Evolutionary conservation across 495 filamentous ascomycete species (phyloP), one percentile per base, ranked within the genome.

Genomic region (Emericellopsis terricola): DNA sequence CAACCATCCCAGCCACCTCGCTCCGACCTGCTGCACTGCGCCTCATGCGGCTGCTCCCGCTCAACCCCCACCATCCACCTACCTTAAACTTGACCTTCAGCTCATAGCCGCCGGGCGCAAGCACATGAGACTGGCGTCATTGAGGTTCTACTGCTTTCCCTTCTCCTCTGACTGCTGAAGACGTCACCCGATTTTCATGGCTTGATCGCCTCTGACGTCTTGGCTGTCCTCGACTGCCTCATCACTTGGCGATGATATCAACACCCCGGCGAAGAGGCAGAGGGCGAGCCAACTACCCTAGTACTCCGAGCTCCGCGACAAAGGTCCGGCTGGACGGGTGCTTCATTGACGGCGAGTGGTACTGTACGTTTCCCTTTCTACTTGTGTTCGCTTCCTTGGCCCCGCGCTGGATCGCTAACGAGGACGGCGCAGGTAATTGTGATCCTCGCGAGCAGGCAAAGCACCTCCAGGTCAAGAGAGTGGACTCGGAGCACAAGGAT

Each of bases 391-490:
- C 23, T 26, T 26, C 6, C 23, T 6, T 26, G 11, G 23, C 20
- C 2, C 11, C 2, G 0, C 6, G 11, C n/a, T 11, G 3, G 19
- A 27, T n/a, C 15, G n/a, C 20, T 27, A n/a, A n/a, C n/a, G n/a
- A n/a, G n/a, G n/a, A n/a, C n/a, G n/a, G n/a, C n/a, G n/a, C n/a
- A 35, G 33, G 33, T 21, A 35, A 35, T 11, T 35, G 33, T 17
- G n/a, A n/a, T 7, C 33, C 33, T 5, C 33, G 33, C 8, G 8
- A 21, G 24, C 33, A n/a, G 13, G 14, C 33, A 21, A 26, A 11
- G 23, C 23, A 6, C 23, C 23, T 26, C 23, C 23, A 26, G 23
- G 23, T 26, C 23, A 6, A 11, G 6, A 11, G 17, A 19, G n/a
- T 15, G 11, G 8, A 27, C 11, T 24, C 19, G n/a, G 19, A 1